phyloP scores from a whole-genome alignment of 129 eudicot species.

The Helianthus annuus region DNA sequence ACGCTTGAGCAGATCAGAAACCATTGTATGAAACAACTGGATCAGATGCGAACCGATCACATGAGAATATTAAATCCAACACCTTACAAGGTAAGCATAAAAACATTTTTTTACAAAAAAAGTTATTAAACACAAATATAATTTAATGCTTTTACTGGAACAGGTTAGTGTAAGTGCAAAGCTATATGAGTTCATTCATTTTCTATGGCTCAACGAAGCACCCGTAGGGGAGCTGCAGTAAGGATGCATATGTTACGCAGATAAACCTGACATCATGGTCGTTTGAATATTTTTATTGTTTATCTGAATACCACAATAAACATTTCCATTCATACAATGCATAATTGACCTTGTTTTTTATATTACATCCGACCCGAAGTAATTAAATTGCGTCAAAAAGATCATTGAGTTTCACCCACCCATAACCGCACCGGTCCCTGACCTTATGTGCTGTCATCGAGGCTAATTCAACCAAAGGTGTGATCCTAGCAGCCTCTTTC shows the following conservation, averaged over 20 bases:
- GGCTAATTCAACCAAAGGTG: slow-evolving; percentile 65
- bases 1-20: slow-evolving; percentile 71
- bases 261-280: slow-evolving; percentile 8
- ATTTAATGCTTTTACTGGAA: slow-evolving; percentile 8
- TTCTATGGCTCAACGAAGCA: slow-evolving; percentile 98
- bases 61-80: slow-evolving; percentile 99
- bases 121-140: not conserved
- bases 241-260: slow-evolving; percentile 21
- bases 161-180: slow-evolving; percentile 99
- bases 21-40: slow-evolving; percentile 83
- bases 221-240: slow-evolving; percentile 94
- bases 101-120: not conserved
- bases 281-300: slow-evolving; percentile 16
- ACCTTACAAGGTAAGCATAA: slow-evolving; percentile 74
- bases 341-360: not conserved
- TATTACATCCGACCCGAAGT: not conserved
- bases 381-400: slow-evolving; percentile 50
- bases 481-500: slow-evolving; percentile 65
- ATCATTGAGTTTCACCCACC: slow-evolving; percentile 85
- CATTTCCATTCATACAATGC: not conserved
- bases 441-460: slow-evolving; percentile 62
- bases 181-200: slow-evolving; percentile 93
- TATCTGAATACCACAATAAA: slow-evolving; percentile 2
- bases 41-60: slow-evolving; percentile 93
- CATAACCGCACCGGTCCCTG: slow-evolving; percentile 83